Percentiles rank a stretch among this genome's conserved stretches.
Conservation (phyloP, 2,329 filamentous ascomycete genomes). For the Pseudocercospora crystallina region DNA sequence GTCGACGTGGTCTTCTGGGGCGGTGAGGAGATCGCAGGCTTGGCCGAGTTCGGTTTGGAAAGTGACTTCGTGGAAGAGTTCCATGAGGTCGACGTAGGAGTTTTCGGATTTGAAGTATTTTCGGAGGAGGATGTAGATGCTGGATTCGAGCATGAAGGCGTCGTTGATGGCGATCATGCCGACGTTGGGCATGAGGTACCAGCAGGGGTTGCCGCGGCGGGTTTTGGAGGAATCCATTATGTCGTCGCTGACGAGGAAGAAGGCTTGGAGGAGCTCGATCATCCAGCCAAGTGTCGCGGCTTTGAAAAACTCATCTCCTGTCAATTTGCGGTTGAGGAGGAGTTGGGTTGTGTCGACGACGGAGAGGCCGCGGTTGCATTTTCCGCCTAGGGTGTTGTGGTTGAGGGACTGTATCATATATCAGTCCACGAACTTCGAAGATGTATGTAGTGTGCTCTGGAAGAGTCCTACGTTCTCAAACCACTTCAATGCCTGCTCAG, state of each 20-base stretch:
- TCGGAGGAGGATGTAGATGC: slow-evolving; percentile 88
- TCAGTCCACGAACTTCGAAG: slow-evolving; percentile 18
- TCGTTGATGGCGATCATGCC: slow-evolving; percentile 99
- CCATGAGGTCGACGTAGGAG: slow-evolving; percentile 84
- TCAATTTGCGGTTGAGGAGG: slow-evolving; percentile 70
- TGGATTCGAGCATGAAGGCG: slow-evolving; percentile 87
- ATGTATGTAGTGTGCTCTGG: background rate
- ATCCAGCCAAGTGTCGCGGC: slow-evolving; percentile 91
- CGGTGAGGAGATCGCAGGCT: slow-evolving; percentile 89
- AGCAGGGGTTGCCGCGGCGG: slow-evolving; percentile 89
- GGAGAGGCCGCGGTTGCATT: slow-evolving; percentile 98
- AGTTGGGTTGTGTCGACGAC: slow-evolving; percentile 87
- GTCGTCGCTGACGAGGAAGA: slow-evolving; percentile 97
- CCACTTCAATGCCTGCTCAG: slow-evolving; percentile 78
- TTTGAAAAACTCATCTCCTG: slow-evolving; percentile 81
- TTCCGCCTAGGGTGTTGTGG: slow-evolving; percentile 86
- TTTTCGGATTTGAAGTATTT: slow-evolving; percentile 89
- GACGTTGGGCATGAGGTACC: slow-evolving; percentile 87
- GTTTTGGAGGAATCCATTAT: slow-evolving; percentile 98
- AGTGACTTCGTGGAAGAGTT: slow-evolving; percentile 93
- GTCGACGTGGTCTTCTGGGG: slow-evolving; percentile 89
- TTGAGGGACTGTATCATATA: slow-evolving; percentile 65
- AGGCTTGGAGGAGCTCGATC: slow-evolving; percentile 96
- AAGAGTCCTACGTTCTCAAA: slow-evolving; percentile 67
- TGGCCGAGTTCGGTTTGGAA: slow-evolving; percentile 96